Evolutionary conservation across 352 stramenopile species (phyloP), one percentile per base, ranked within the genome.

Genomic region (Phytophthora vignae): DNA sequence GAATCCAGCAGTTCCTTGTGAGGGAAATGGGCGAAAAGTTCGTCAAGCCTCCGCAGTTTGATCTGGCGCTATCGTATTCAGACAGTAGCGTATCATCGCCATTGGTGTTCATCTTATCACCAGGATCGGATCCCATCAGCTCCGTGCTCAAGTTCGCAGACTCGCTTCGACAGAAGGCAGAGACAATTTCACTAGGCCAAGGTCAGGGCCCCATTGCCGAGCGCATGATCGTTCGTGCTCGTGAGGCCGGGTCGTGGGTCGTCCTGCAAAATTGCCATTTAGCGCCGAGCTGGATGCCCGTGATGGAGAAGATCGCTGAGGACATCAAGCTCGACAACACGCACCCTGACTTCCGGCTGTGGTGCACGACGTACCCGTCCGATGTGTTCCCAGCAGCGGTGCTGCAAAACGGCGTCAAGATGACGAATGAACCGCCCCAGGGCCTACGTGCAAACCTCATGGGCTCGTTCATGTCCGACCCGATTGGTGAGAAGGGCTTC

Each of bases 331-430:
- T 79, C 29, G 78, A 98, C 19, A 92, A 91, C 64, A 93, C 85
- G 0, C 90, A 98, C 67, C 57, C 72, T 9, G 84, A 97, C 48
- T 99, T 98, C 72, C 85, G 96, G 17, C 70, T 99, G 22, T 99
- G 96, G 96, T 98, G 91, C 68, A 99, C 96, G 14, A 98, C 94
- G 33, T 98, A 98, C 64, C 96, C 96, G 22, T 97, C 90, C 15
- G 84, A 96, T 55, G 91, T 98, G 12, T 99, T 99, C 67, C 96
- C 96, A 0, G 90, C 97, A 1, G 91, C 94, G 0, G 90, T 99
- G 42, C 83, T 99, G 22, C 96, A 99, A 76, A 99, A 98, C 75
- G 94, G 94, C 29, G 92, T 99, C n/a, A 98, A 99, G 73, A 98
- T 99, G 94, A 98, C 96, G 7, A 97, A 98, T 48, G 95, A 99